Conservation (phyloP, 1,139 yeast genomes). For the Pneumocystis sp. region DNA sequence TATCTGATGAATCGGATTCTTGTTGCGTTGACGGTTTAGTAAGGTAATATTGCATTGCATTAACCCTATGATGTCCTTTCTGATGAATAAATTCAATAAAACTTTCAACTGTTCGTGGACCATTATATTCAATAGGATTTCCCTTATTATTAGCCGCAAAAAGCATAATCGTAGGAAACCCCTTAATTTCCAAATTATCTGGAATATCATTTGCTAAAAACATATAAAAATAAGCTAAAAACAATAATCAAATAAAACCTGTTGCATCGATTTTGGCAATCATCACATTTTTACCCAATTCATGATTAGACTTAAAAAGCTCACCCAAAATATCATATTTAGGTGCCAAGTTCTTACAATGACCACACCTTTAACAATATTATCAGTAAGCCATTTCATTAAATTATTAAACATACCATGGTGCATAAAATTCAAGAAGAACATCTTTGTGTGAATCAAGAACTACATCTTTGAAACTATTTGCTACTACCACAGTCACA, state of each 20-base stretch:
- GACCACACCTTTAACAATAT: constrained; percentile 43
- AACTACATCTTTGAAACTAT: constrained; percentile 60
- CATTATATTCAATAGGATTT: constrained; percentile 54
- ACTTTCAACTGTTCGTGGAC: constrained; percentile 60
- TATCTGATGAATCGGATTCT: constrained; percentile 18
- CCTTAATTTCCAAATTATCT: constrained; percentile 41
- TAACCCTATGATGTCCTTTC: constrained; percentile 45
- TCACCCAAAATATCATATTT: constrained; percentile 64
- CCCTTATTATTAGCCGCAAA: constrained; percentile 84
- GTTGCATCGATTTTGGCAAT: constrained; percentile 80
- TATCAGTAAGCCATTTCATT: neutral
- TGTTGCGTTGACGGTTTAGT: neutral
- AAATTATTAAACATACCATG: constrained; percentile 45
- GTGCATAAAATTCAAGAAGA: constrained; percentile 86
- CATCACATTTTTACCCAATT: constrained; percentile 38
- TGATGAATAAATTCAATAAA: constrained; percentile 57
- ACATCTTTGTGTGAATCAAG: constrained; percentile 66
- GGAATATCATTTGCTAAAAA: constrained; percentile 64
- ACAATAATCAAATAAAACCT: neutral
- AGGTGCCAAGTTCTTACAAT: constrained; percentile 93
- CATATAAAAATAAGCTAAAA: neutral
- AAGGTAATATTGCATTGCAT: neutral
- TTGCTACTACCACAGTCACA: constrained; percentile 70
- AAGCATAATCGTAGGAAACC: constrained; percentile 85
- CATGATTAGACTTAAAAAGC: constrained; percentile 18